Base-by-base conservation (phyloP, 208 protist species). In the Acanthamoeba sp. region DNA sequence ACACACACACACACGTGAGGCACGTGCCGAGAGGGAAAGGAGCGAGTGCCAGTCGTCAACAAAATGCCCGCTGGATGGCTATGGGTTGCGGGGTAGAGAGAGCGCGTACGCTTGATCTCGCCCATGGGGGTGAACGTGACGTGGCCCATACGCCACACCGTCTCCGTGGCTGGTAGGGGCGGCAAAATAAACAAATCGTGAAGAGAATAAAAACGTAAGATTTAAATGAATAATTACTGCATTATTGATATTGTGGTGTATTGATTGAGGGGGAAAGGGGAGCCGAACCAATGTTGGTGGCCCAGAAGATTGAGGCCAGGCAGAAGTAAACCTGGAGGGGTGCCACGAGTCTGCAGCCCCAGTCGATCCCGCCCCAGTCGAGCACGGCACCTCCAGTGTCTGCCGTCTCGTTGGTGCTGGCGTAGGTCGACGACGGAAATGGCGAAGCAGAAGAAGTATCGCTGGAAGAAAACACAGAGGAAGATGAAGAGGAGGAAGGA, bases 41-140 rank as follows among this genome's bases (percentile, higher is more conserved):
- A 64, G 55, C 55, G 16, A 55, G 48, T 55, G 48, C 6, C 10
- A 55, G 22, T 29, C 59, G n/a, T 9, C n/a, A 69, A 69, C n/a
- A 27, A 22, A 32, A 69, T 69, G 59, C 59, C 14, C n/a, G n/a
- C n/a, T n/a, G n/a, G n/a, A n/a, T 10, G 14, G 20, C 52, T 24
- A 59, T 59, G 10, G 20, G 20, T 10, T 69, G 59, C 22, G n/a
- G 59, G 14, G 14, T 10, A 38, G 7, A 64, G 3, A 29, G 57
- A 32, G 16, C 4, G 2, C 38, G 76, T 55, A 84, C 76, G 40
- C n/a, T 91, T 91, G 42, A 91, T 91, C 84, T 91, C 84, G 50
- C 84, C 84, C 84, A 91, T 73, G 36, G 84, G 84, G 9, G 84
- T 91, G 84, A 91, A 91, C 2, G 84, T 91, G 29, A 91, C 59